Percentiles rank a stretch among this genome's conserved stretches.
phyloP scores from a whole-genome alignment of 768 basidiomycete species.

The Mycena maculata region DNA sequence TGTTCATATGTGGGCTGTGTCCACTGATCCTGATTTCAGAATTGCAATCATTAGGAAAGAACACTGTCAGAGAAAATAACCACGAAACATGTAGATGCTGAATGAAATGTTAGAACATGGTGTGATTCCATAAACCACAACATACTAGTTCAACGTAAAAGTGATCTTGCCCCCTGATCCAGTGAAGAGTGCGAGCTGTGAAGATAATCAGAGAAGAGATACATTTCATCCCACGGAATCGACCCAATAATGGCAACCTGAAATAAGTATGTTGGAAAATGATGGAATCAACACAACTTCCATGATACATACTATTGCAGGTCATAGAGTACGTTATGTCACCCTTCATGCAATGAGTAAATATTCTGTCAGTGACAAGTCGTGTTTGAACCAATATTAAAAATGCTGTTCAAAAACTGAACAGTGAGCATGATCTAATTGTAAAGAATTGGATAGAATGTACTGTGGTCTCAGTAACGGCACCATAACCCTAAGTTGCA shows the following conservation, averaged over 20 bases:
- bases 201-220: neutral
- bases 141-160: constrained; percentile 39
- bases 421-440: neutral
- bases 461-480: constrained; percentile 39
- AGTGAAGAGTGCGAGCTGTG: constrained; percentile 33
- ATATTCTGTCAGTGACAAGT: neutral
- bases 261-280: neutral
- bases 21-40: constrained; percentile 32
- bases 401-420: constrained; percentile 39
- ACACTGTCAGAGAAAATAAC: neutral
- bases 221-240: constrained; percentile 25
- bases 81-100: constrained; percentile 28
- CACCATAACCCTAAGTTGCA: constrained; percentile 31
- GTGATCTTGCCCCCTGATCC: constrained; percentile 40
- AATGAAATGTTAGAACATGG: neutral
- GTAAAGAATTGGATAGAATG: neutral
- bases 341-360: constrained; percentile 10
- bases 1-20: constrained; percentile 38
- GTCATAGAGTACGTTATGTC: constrained; percentile 36
- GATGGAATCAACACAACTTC: neutral
- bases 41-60: neutral
- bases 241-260: constrained; percentile 25
- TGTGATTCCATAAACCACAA: neutral
- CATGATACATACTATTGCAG: constrained; percentile 34
- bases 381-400: constrained; percentile 28